Percentiles rank a stretch among this genome's conserved stretches.
Evolutionary conservation across 257 asterid genomes (phyloP).

Genomic region (Ligustrum vulgare): DNA sequence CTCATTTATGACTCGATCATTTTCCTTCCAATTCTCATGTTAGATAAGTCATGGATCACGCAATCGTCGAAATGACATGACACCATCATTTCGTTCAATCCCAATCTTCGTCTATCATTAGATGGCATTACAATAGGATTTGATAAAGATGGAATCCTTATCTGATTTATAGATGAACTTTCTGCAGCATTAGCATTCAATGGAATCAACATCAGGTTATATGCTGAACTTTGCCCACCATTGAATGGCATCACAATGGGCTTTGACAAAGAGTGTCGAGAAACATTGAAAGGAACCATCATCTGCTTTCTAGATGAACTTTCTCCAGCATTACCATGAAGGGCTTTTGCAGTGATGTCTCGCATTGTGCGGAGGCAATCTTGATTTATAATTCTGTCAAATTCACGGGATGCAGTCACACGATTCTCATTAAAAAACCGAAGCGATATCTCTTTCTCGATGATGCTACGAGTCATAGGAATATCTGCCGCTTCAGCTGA

Average conservation of each 20-base stretch:
- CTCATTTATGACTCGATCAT: background rate
- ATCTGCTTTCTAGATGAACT: background rate
- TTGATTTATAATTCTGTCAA: conserved; percentile 25
- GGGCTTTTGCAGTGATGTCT: conserved; percentile 46
- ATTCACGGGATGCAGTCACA: background rate
- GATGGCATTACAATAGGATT: background rate
- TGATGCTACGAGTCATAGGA: conserved; percentile 39
- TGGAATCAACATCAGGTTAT: background rate
- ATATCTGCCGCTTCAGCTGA: conserved; percentile 30
- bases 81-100: background rate
- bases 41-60: conserved; percentile 20
- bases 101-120: background rate
- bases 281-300: background rate
- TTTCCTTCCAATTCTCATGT: conserved; percentile 17
- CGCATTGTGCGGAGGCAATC: conserved; percentile 39
- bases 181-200: background rate
- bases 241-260: background rate
- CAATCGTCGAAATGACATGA: conserved; percentile 13
- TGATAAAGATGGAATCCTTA: background rate
- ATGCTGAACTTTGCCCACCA: background rate
- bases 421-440: conserved; percentile 33
- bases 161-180: background rate
- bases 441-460: conserved; percentile 34
- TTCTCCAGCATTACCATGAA: conserved; percentile 20
- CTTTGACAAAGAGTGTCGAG: background rate